Percentiles rank a stretch among this genome's conserved stretches.
These are phyloP conservation scores for Penicillium soppii DNA, from an alignment of 495 filamentous ascomycete species.

Conservation along the genomic window DNA sequence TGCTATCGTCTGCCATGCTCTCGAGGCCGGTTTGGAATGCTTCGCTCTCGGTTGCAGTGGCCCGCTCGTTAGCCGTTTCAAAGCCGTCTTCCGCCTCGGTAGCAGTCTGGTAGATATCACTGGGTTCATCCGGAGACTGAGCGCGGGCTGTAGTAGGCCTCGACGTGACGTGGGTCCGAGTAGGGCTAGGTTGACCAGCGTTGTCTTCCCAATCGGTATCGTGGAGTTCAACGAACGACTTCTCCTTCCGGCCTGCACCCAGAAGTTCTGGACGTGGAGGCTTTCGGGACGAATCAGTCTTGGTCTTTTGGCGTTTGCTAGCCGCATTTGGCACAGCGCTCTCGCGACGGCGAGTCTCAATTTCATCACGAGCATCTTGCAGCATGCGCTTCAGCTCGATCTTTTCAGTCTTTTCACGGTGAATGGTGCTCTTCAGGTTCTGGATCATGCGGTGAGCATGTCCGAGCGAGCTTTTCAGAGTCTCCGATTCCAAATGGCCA, in stretches of 20 bases:
- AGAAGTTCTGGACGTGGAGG: constrained; percentile 68
- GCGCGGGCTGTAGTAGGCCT: constrained; percentile 18
- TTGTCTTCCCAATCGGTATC: constrained; percentile 93
- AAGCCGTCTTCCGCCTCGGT: constrained; percentile 85
- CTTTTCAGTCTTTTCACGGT: constrained; percentile 97
- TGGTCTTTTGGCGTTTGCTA: constrained; percentile 68
- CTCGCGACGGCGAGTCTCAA: constrained; percentile 74
- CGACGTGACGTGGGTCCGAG: constrained; percentile 26
- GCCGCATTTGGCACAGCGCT: constrained; percentile 41
- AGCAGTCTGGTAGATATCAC: constrained; percentile 80
- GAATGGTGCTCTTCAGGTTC: constrained; percentile 87
- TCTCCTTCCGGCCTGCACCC: constrained; percentile 71
- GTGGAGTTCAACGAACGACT: constrained; percentile 70
- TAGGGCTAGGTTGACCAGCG: constrained; percentile 51
- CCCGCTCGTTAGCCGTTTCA: constrained; percentile 76
- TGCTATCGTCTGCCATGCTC: constrained; percentile 74
- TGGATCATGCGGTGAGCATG: constrained; percentile 97
- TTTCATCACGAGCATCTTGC: constrained; percentile 90
- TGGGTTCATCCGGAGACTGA: constrained; percentile 40
- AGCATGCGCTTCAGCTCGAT: constrained; percentile 92
- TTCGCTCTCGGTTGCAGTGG: constrained; percentile 77
- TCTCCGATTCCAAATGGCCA: constrained; percentile 87
- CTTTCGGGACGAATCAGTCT: constrained; percentile 74
- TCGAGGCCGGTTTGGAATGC: constrained; percentile 91
- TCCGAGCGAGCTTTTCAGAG: constrained; percentile 85